These are phyloP conservation scores for Solanum stenotomum DNA, from an alignment of 257 asterid genomes.

Conservation along the genomic window DNA sequence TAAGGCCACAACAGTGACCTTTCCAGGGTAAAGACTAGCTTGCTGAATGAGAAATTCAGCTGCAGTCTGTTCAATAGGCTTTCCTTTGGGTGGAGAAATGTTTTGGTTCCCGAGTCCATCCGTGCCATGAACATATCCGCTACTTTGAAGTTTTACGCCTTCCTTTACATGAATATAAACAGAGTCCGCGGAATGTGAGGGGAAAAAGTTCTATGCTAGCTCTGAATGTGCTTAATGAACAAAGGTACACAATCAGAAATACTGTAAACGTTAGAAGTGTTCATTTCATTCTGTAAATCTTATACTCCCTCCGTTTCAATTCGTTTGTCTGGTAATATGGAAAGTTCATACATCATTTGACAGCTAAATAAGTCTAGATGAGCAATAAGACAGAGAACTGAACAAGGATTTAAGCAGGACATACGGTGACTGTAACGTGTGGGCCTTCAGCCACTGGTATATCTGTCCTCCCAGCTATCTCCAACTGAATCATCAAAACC, in stretches of 20 bases:
- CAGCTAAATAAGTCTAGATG: too few relatives aligned
- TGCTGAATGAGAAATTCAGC: constrained; percentile 65
- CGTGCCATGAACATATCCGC: constrained; percentile 84
- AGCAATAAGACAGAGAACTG: background rate
- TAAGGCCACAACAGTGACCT: constrained; percentile 87
- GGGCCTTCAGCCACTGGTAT: constrained; percentile 98
- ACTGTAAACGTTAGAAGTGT: background rate
- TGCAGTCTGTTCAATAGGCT: constrained; percentile 69
- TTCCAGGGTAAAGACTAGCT: constrained; percentile 62
- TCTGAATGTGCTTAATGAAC: background rate
- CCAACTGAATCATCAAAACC: constrained; percentile 47
- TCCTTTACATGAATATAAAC: constrained; percentile 41
- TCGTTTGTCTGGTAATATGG: too few relatives aligned
- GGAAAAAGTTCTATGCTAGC: background rate
- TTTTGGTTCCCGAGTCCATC: constrained; percentile 99
- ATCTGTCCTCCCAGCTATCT: constrained; percentile 83
- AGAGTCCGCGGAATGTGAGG: background rate
- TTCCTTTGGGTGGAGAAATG: constrained; percentile 80
- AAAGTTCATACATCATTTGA: too few relatives aligned
- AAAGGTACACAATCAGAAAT: background rate
- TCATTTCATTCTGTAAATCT: too few relatives aligned
- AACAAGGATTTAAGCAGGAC: constrained; percentile 14
- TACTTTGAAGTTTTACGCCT: constrained; percentile 82
- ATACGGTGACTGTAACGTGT: constrained; percentile 80
- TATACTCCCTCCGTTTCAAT: too few relatives aligned